Conservation (phyloP, 2,329 filamentous ascomycete species). For the Tolypocladium inflatum region DNA sequence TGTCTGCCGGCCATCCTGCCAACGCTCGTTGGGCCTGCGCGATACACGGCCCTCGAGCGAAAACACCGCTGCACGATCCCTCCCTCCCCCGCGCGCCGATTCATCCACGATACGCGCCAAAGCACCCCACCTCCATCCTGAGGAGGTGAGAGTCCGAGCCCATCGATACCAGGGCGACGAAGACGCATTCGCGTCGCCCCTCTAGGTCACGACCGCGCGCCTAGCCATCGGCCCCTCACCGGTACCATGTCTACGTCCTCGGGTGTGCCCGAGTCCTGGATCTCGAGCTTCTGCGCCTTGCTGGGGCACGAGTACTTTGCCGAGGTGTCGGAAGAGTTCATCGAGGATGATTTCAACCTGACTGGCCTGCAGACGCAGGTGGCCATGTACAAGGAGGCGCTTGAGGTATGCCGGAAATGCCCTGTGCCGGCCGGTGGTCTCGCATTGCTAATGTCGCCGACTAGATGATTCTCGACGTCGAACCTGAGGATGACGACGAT, state of each 20-base stretch:
- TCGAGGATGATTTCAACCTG: constrained; percentile 99
- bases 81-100: background rate
- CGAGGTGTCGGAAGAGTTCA: constrained; percentile 97
- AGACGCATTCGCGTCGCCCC: background rate
- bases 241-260: constrained; percentile 49
- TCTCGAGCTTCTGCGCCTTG: constrained; percentile 90
- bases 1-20: background rate
- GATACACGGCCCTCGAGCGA: background rate
- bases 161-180: background rate
- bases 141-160: background rate
- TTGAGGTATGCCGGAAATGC: constrained; percentile 51
- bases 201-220: constrained; percentile 2
- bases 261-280: constrained; percentile 78
- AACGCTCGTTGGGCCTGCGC: background rate
- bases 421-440: background rate
- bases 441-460: background rate
- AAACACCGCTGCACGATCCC: background rate
- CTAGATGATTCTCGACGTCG: constrained; percentile 94
- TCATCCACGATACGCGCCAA: background rate
- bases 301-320: constrained; percentile 98
- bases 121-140: background rate
- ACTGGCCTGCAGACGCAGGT: constrained; percentile 93
- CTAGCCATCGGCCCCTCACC: background rate
- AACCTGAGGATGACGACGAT: constrained; percentile 89
- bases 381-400: constrained; percentile 95